Percentiles rank a stretch among this genome's conserved stretches.
These are phyloP conservation scores for Pedinophyceae sp. DNA, from an alignment of 139 green algal genomes.

Conservation along the genomic window DNA sequence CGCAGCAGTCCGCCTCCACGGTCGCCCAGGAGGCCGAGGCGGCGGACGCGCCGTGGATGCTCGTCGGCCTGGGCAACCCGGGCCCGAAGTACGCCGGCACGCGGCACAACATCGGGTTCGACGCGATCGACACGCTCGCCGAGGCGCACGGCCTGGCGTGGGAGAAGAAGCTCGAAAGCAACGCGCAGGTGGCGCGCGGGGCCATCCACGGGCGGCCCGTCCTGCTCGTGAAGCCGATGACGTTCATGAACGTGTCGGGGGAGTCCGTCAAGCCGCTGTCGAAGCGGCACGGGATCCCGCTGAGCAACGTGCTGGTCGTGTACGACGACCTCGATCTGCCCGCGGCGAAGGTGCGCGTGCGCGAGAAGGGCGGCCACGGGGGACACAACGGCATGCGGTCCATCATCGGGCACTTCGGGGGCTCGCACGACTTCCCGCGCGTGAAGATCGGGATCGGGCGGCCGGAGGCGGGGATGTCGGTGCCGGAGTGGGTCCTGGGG, in stretches of 20 bases:
- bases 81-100: slow-evolving; percentile 49
- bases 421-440: slow-evolving; percentile 48
- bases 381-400: slow-evolving; percentile 87
- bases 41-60: slow-evolving; percentile 39
- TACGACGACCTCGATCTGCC: slow-evolving; percentile 75
- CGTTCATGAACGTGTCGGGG: slow-evolving; percentile 9
- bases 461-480: background rate
- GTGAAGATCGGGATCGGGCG: slow-evolving; percentile 36
- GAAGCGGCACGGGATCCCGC: slow-evolving; percentile 15
- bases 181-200: slow-evolving; percentile 35
- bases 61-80: slow-evolving; percentile 67
- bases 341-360: slow-evolving; percentile 36
- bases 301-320: slow-evolving; percentile 44
- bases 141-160: slow-evolving; percentile 28
- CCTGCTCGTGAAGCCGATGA: slow-evolving; percentile 19
- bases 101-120: slow-evolving; percentile 79
- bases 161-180: slow-evolving; percentile 38
- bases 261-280: slow-evolving; percentile 1
- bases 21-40: too few relatives aligned
- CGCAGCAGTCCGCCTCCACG: too few relatives aligned
- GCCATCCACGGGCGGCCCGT: slow-evolving; percentile 18
- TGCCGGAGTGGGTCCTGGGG: background rate
- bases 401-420: slow-evolving; percentile 58
- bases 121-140: slow-evolving; percentile 57
- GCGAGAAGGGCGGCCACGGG: slow-evolving; percentile 63